Evolutionary conservation across 169 alveolate species (phyloP), one percentile per base, ranked within the genome.

Genomic region (Eimeria sp.): DNA sequence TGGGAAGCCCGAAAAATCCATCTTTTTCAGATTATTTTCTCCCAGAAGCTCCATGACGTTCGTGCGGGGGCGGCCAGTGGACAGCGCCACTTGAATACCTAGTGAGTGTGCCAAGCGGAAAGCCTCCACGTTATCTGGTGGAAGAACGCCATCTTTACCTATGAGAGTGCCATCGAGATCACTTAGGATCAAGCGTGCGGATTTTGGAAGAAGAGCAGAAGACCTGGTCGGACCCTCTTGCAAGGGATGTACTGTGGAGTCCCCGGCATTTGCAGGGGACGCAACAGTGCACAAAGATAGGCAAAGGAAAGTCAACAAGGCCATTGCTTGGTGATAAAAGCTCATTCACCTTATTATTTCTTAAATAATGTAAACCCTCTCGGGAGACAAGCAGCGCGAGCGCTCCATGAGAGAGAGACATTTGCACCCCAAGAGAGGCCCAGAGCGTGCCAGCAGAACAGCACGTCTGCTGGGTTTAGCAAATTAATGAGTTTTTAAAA

Each of bases 111-210:
- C 93, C 78, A 63, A 22, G 13, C 51, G 18, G 40, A 86, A 61
- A 27, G 82, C 93, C 45, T 63, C 65, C 51, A 86, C 49, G 27
- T 86, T 86, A 9, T 27, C 63, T 16, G 70, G 16, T 6, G 47
- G 63, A 25, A 86, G 43, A 18, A 22, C 40, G 14, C 61, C 63
- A 9, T 63, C 45, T 45, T 45, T 58, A 6, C 51, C 80, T 57
- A 73, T 27, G 13, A 86, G 45, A 30, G 80, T 86, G 20, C 93
- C 93, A 58, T 86, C 93, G 20, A 86, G 10, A 72, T 86, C 93
- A 30, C 34, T 30, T 7, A 61, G 14, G 25, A 86, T 63, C 13
- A 86, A 49, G 7, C 80, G 93, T 9, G 43, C n/a, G n/a, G 63
- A 82, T 6, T 49, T 18, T 45, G 76, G 9, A 61, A 49, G 92